Evolutionary conservation across 2,329 filamentous ascomycete genomes (phyloP), one percentile per base, ranked within the genome.

Genomic region (Furcasterigmium sp.): DNA sequence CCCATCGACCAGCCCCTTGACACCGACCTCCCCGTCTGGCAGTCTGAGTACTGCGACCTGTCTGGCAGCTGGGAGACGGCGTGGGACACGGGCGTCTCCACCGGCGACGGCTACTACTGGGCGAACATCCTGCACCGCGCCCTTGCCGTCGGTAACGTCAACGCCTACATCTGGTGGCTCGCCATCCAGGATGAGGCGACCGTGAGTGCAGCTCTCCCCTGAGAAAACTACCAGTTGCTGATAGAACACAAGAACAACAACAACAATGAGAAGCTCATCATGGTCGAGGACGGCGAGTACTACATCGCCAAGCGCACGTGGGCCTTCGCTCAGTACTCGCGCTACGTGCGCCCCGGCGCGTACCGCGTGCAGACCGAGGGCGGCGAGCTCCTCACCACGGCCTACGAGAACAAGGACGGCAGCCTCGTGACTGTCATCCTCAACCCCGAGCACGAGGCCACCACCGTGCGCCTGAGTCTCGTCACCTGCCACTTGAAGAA

Each of bases 41-140:
- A 75, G 47, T 75, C 73, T 2, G 75, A 78, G 53, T 67, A 65
- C 48, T 64, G 64, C 10, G 69, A 76, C 50, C 58, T 76, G 19
- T 65, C 70, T 41, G 65, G 63, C 11, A 58, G 52, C 4, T 72
- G 64, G 59, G 62, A 57, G 5, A 65, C 70, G 4, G 58, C 62
- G 2, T 78, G 72, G 70, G 75, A 73, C 53, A 46, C 51, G 1
- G 61, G 53, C 46, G 73, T 73, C 19, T 41, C 39, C 13, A 19
- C 26, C 19, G 39, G 39, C n/a, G 39, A 41, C 29, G 39, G 39
- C 30, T 41, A 21, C 19, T 35, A 36, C 39, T 41, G 39, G 39
- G 39, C 39, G 9, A 21, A 36, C 30, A n/a, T 32, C 18, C 39
- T 41, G 14, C 39, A 41, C 39, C 30, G 21, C 29, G 39, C 39